Evolutionary conservation across 345 rosid genomes (phyloP), one percentile per base, ranked within the genome.

Genomic region (Atalantia buxifolia): DNA sequence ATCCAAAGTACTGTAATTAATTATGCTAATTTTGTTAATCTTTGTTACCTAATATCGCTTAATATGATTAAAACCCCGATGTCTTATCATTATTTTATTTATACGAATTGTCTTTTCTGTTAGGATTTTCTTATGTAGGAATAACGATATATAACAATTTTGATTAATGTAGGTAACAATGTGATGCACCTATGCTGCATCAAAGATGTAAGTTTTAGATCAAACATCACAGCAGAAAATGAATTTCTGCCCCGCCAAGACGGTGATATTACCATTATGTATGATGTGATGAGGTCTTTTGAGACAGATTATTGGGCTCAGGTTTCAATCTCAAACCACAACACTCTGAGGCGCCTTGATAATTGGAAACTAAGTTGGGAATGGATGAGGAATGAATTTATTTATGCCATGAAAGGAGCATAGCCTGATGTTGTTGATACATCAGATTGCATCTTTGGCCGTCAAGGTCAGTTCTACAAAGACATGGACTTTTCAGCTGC

Each of bases 231-330:
- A 1, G 84, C 81, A 31, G 90, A 78, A 9, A 91, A 88, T 1
- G 92, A 85, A 28, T 93, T 91, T 79, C 73, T 88, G 48, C 90
- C 93, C 27, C 87, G 94, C 57, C 91, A 89, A 81, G 87, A 80
- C 19, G 97, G 99, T 1, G 99, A 95, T 84, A 92, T 95, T 57
- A 92, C 93, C 33, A 88, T 95, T n/a, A 91, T 90, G 96, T 94
- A 91, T 59, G 99, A 95, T 75, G 97, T 94, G 81, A 81, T 81
- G 79, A 87, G 88, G 71, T 85, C 98, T 24, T 92, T 89, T 80
- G 95, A 87, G 21, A 80, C 90, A 2, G 81, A 76, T 80, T 93
- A 95, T 84, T 88, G 92, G 91, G 88, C 92, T 14, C 92, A 90
- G 84, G 94, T 95, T 72, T 80, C 92, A n/a, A 92, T 95, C 75